These are phyloP conservation scores for Fomitopsis serialis DNA, from an alignment of 768 basidiomycete species.

Conservation along the genomic window DNA sequence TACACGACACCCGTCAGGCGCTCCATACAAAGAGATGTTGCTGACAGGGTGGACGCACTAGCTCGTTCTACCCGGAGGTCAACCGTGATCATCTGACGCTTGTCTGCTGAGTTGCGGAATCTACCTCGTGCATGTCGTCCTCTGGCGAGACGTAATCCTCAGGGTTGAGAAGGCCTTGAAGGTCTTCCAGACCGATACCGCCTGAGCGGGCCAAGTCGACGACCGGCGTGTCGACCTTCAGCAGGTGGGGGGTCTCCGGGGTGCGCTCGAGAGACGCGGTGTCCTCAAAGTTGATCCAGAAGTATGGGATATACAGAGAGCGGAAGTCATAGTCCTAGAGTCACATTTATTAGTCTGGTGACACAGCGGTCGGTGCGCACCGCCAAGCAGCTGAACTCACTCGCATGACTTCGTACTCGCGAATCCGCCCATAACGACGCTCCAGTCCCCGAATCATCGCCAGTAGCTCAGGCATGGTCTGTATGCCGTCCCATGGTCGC, in stretches of 20 bases:
- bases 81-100: constrained; percentile 1
- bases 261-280: constrained; percentile 5
- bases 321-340: constrained; percentile 11
- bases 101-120: neutral
- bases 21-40: neutral
- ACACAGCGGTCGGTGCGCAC: neutral
- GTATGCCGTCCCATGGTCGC: constrained; percentile 34
- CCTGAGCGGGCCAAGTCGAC: constrained; percentile 20
- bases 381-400: constrained; percentile 12
- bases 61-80: constrained; percentile 12
- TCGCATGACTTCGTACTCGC: constrained; percentile 13
- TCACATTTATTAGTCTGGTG: neutral
- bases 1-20: neutral
- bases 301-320: constrained; percentile 32
- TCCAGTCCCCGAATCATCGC: constrained; percentile 52
- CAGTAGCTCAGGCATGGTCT: constrained; percentile 44
- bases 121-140: neutral
- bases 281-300: constrained; percentile 42
- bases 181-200: constrained; percentile 28
- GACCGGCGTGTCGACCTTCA: constrained; percentile 26
- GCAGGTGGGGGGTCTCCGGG: constrained; percentile 28
- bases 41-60: constrained; percentile 4
- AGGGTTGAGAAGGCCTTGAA: constrained; percentile 23
- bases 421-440: constrained; percentile 20
- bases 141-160: constrained; percentile 3